phyloP scores from a whole-genome alignment of 352 stramenopile species.

The Pythium rishiriense region DNA sequence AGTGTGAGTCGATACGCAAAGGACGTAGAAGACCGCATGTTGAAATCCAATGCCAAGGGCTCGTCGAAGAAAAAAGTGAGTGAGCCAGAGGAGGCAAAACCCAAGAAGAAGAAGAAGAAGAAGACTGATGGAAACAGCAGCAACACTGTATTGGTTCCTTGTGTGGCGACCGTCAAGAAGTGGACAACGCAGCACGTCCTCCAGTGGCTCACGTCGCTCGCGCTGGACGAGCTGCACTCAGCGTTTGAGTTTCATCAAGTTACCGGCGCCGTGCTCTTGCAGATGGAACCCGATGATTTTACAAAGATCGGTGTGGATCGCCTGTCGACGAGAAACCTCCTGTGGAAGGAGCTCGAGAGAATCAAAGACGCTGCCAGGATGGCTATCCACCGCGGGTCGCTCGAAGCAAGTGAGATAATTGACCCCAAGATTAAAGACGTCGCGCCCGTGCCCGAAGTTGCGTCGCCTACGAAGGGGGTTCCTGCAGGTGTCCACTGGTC shows the following conservation, averaged over 20 bases:
- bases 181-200: constrained; percentile 63
- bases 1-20: constrained; percentile 72
- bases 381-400: background rate
- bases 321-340: constrained; percentile 55
- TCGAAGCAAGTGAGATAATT: constrained; percentile 45
- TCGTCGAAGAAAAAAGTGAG: constrained; percentile 3
- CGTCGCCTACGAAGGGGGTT: constrained; percentile 25
- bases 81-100: background rate
- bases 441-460: constrained; percentile 27
- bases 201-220: constrained; percentile 61
- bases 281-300: constrained; percentile 46
- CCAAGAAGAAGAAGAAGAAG: constrained; percentile 10
- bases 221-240: constrained; percentile 61
- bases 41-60: constrained; percentile 2
- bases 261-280: constrained; percentile 48
- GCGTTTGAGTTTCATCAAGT: constrained; percentile 83
- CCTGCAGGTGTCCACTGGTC: constrained; percentile 55
- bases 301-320: constrained; percentile 53
- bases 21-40: constrained; percentile 52
- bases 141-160: constrained; percentile 23
- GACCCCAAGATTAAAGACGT: constrained; percentile 58
- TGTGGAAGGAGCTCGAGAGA: constrained; percentile 55
- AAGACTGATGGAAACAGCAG: background rate
- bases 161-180: constrained; percentile 37
- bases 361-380: constrained; percentile 29